A percentile compares a stretch with the other conserved stretches of the same genome.
phyloP scores from a whole-genome alignment of 768 basidiomycete species.

The Russula ochroleuca region DNA sequence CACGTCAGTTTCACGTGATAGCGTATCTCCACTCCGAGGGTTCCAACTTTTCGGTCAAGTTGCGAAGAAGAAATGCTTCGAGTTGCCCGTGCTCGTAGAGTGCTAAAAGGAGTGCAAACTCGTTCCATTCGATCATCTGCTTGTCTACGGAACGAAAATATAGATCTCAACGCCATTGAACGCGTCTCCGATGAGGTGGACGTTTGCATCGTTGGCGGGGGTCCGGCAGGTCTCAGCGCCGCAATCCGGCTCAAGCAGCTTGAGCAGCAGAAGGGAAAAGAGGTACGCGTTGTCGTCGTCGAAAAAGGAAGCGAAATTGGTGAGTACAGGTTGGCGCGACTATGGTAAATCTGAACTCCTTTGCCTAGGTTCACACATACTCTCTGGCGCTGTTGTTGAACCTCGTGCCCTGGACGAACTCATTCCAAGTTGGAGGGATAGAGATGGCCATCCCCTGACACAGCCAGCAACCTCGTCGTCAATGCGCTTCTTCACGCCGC shows the following conservation, averaged over 20 bases:
- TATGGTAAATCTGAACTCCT: not conserved
- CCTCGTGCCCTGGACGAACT: constrained; percentile 88
- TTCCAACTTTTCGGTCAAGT: not conserved
- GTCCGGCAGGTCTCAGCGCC: constrained; percentile 93
- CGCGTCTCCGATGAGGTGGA: constrained; percentile 90
- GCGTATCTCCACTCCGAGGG: not conserved
- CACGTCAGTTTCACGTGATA: constrained; percentile 19
- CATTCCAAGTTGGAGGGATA: constrained; percentile 74
- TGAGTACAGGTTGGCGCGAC: constrained; percentile 38
- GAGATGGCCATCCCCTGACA: constrained; percentile 68
- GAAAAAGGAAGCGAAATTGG: constrained; percentile 95
- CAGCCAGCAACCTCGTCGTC: constrained; percentile 71
- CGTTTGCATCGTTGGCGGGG: constrained; percentile 94
- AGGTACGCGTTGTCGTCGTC: constrained; percentile 86
- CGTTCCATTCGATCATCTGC: constrained; percentile 32
- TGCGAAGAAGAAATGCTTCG: constrained; percentile 19
- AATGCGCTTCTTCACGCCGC: constrained; percentile 83
- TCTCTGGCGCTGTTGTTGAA: constrained; percentile 95
- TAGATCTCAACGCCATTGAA: constrained; percentile 63
- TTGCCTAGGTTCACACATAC: constrained; percentile 77
- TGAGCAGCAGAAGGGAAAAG: constrained; percentile 69
- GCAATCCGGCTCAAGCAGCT: constrained; percentile 95
- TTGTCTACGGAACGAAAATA: constrained; percentile 35
- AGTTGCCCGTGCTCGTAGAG: constrained; percentile 7
- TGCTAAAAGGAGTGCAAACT: constrained; percentile 5